Base-by-base conservation (phyloP, 2,329 filamentous ascomycete species). In the Chaetomium strumarium region DNA sequence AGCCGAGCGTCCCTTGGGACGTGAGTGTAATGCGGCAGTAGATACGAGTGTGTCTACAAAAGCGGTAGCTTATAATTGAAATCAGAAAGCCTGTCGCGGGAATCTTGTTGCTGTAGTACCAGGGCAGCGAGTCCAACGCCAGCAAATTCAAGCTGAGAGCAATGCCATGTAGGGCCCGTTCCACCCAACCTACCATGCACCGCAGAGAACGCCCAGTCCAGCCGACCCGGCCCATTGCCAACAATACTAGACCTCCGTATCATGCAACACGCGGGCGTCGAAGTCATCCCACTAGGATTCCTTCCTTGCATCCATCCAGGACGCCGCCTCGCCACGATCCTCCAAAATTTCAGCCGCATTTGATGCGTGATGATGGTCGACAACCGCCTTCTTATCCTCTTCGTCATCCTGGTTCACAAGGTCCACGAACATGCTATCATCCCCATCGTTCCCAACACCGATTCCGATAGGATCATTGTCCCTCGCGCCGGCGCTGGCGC, bases 341-440 rank as follows among this genome's bases (percentile, higher is more conserved):
- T 60, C 60, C 38, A 55, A 30, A 8, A 58, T 31, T 34, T 53
- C 48, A 10, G 49, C 45, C 45, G 46, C 52, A 16, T 44, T 44
- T 20, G 55, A 44, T 24, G 53, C 44, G 7, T 52, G 47, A 11
- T 42, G 41, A 3, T 51, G 49, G 12, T 52, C 38, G 17, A 52
- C 46, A 34, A 51, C 49, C 10, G 13, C 43, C 51, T 65, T 69
- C 60, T 73, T 74, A 8, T 75, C 73, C 5, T 78, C 76, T 20
- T 73, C 70, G 12, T 78, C 74, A 14, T 77, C 74, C 52, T 75
- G 71, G 53, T 80, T 78, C 3, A 76, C 78, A 58, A 81, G 71
- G 40, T 80, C 77, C 41, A 75, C 70, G 61, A 80, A 80, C 75
- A 81, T 79, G 58, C 74, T 75, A 51, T 79, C 75, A 24, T 74